Evolutionary conservation across 2,329 filamentous ascomycete species (phyloP).

Genomic region (Plectosphaerella sp.): DNA sequence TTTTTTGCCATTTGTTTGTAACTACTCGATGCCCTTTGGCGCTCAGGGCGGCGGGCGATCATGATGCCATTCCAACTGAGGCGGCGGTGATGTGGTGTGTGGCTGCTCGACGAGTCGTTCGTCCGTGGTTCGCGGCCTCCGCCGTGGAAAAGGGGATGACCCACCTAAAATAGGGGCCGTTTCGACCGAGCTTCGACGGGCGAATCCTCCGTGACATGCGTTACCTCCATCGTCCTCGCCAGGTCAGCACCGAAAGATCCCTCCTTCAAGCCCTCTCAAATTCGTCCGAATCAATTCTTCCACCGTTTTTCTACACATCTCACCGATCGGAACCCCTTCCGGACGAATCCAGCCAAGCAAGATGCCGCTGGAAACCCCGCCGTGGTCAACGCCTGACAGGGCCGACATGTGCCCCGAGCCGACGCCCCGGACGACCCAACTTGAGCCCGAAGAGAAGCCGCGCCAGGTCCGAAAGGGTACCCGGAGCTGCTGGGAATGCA

Average conservation of each 20-base stretch:
- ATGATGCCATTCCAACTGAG: no score
- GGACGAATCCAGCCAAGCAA: not conserved
- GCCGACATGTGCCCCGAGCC: not conserved
- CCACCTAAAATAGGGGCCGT: not conserved
- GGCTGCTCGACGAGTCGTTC: no score
- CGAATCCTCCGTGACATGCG: not conserved
- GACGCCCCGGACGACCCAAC: not conserved
- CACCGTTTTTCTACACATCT: not conserved
- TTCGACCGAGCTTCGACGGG: not conserved
- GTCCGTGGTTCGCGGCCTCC: no score
- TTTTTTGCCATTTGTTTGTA: no score
- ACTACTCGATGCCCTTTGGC: no score
- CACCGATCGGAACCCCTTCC: not conserved
- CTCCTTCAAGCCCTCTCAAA: not conserved
- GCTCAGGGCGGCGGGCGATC: no score
- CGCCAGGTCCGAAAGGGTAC: slow-evolving; percentile 49
- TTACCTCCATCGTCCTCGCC: not conserved
- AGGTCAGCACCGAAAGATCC: not conserved
- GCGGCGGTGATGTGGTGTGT: no score
- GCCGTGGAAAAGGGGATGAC: no score
- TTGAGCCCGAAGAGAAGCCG: slow-evolving; percentile 17
- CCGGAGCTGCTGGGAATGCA: slow-evolving; percentile 55
- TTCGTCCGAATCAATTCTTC: not conserved
- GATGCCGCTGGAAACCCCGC: not conserved
- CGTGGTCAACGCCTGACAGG: not conserved